These are phyloP conservation scores for Knufia petricola DNA, from an alignment of 2,329 filamentous ascomycete species.

Conservation along the genomic window DNA sequence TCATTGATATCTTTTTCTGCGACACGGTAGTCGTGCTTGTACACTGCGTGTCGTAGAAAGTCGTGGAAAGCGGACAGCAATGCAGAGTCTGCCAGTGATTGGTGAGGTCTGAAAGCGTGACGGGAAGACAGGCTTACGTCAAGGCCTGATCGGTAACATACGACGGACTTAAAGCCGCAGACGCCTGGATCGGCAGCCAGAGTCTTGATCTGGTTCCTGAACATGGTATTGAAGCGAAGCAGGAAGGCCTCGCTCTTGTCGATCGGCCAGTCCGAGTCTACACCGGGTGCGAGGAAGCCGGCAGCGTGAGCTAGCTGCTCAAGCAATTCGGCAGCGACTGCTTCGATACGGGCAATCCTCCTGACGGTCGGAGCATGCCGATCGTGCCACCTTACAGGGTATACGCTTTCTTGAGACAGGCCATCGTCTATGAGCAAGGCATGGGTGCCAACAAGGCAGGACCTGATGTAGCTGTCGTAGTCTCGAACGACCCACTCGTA, in stretches of 20 bases:
- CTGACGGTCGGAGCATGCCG: slow-evolving; percentile 53
- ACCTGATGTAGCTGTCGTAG: slow-evolving; percentile 49
- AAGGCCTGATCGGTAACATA: slow-evolving; percentile 71
- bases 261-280: slow-evolving; percentile 32
- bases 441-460: slow-evolving; percentile 63
- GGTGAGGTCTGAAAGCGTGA: slow-evolving; percentile 22
- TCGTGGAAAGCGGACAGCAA: slow-evolving; percentile 19
- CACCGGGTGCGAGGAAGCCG: slow-evolving; percentile 30
- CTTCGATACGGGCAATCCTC: slow-evolving; percentile 69
- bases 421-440: slow-evolving; percentile 72
- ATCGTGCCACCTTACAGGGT: slow-evolving; percentile 56
- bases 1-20: slow-evolving; percentile 59
- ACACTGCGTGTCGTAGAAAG: slow-evolving; percentile 18
- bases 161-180: slow-evolving; percentile 71
- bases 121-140: slow-evolving; percentile 38
- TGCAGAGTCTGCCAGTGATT: slow-evolving; percentile 20
- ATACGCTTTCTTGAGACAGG: slow-evolving; percentile 47
- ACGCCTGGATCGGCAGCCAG: slow-evolving; percentile 57
- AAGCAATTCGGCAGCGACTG: slow-evolving; percentile 54
- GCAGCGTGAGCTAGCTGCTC: slow-evolving; percentile 40
- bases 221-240: slow-evolving; percentile 40
- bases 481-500: slow-evolving; percentile 39
- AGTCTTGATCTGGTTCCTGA: slow-evolving; percentile 44
- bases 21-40: slow-evolving; percentile 34
- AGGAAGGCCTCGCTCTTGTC: slow-evolving; percentile 22